phyloP scores from a whole-genome alignment of 495 filamentous ascomycete genomes.

The Letharia columbiana region DNA sequence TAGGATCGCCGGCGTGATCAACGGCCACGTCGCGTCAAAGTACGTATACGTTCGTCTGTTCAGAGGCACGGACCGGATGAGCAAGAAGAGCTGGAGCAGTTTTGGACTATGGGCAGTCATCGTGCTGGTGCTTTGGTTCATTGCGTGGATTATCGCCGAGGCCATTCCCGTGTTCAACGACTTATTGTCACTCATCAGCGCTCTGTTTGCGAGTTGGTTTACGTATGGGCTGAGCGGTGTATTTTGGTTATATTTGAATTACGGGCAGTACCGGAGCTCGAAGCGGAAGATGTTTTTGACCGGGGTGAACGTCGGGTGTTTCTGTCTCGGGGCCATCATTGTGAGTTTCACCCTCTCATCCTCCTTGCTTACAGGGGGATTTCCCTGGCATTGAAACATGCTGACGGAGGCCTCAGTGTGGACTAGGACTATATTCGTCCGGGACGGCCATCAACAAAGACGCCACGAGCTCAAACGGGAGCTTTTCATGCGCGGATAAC shows the following conservation, averaged over 20 bases:
- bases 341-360: constrained; percentile 24
- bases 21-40: constrained; percentile 53
- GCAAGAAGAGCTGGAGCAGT: constrained; percentile 46
- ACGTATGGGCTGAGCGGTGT: constrained; percentile 38
- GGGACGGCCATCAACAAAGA: constrained; percentile 37
- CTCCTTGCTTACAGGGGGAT: background rate
- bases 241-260: constrained; percentile 39
- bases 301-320: constrained; percentile 27
- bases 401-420: constrained; percentile 30
- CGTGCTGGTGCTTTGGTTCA: constrained; percentile 47
- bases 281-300: constrained; percentile 32
- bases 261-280: constrained; percentile 29
- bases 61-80: constrained; percentile 47
- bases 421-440: constrained; percentile 38
- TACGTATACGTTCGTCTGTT: constrained; percentile 60
- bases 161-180: constrained; percentile 66
- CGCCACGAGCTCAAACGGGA: constrained; percentile 28
- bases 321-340: constrained; percentile 32
- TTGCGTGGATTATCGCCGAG: constrained; percentile 65
- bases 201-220: constrained; percentile 34
- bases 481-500: constrained; percentile 40
- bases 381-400: background rate
- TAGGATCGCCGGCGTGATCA: constrained; percentile 53
- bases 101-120: constrained; percentile 51
- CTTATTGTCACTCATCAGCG: constrained; percentile 45